Evolutionary conservation across 2,329 filamentous ascomycete genomes (phyloP).

Genomic region (Mariannaea elegans): DNA sequence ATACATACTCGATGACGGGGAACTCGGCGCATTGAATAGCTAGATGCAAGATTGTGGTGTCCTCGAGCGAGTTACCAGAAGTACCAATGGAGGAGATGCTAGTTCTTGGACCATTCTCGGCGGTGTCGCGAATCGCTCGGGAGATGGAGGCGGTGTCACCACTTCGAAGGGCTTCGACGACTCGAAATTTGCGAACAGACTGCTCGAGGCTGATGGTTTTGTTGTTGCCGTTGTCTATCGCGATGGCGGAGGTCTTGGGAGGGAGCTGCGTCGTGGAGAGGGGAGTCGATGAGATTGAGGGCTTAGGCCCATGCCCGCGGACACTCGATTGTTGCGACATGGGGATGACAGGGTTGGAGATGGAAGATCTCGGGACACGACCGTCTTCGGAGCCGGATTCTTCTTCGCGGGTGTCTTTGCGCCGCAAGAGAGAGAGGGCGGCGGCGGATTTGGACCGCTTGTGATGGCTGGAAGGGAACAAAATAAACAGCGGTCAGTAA

Average conservation of each 20-base stretch:
- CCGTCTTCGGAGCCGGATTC: constrained; percentile 64
- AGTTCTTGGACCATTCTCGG: constrained; percentile 59
- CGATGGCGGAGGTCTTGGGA: constrained; percentile 42
- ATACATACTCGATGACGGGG: constrained; percentile 92
- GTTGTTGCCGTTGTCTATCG: constrained; percentile 39
- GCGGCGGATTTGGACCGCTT: constrained; percentile 64
- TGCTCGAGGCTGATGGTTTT: constrained; percentile 78
- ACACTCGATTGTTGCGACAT: constrained; percentile 48
- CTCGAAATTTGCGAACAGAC: constrained; percentile 91
- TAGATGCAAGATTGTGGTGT: constrained; percentile 90
- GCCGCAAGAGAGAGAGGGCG: constrained; percentile 63
- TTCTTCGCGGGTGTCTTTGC: constrained; percentile 59
- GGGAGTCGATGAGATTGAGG: constrained; percentile 54
- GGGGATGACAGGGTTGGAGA: constrained; percentile 45
- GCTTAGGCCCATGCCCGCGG: constrained; percentile 57
- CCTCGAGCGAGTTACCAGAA: constrained; percentile 66
- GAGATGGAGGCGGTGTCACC: constrained; percentile 92
- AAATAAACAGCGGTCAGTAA: constrained; percentile 42
- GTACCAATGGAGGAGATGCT: constrained; percentile 65
- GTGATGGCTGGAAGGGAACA: constrained; percentile 46
- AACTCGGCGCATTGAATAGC: constrained; percentile 95
- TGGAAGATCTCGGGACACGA: constrained; percentile 48
- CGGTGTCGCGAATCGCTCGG: constrained; percentile 78
- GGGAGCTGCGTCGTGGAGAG: constrained; percentile 49
- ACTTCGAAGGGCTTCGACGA: constrained; percentile 90